Conservation (phyloP, 768 basidiomycete genomes). For the Hericium alpestre region DNA sequence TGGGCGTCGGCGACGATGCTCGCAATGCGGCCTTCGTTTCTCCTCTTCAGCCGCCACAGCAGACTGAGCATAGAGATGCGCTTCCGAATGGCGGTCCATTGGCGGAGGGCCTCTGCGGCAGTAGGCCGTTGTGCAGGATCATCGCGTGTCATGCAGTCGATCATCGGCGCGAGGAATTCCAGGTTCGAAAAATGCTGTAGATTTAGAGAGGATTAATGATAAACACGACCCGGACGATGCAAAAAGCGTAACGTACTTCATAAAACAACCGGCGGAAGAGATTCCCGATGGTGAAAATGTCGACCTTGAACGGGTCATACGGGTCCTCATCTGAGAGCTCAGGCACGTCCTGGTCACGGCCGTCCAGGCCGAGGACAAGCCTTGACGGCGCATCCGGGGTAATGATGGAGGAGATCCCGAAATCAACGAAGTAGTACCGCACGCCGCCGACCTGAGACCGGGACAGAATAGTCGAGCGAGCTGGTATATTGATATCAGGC, state of each 20-base stretch:
- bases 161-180: not conserved
- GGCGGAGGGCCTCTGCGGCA: not conserved
- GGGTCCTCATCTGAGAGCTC: conserved; percentile 4
- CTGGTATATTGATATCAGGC: not conserved
- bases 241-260: not conserved
- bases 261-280: not conserved
- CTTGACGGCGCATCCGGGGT: not conserved
- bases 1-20: no score
- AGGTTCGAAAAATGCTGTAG: not conserved
- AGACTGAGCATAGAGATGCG: not conserved
- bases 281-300: conserved; percentile 9
- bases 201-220: not conserved
- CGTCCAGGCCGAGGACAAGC: not conserved
- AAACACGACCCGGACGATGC: not conserved
- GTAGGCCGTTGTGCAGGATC: not conserved
- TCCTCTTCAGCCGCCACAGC: not conserved
- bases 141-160: not conserved
- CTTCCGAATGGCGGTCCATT: not conserved
- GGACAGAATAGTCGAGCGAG: not conserved
- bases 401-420: conserved; percentile 5
- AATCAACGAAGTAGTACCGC: conserved; percentile 9
- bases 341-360: conserved; percentile 8
- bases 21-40: not conserved
- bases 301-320: conserved; percentile 14
- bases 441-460: conserved; percentile 1